Evolutionary conservation across 805 yeast genomes (phyloP).

Genomic region (Pichia insulana): DNA sequence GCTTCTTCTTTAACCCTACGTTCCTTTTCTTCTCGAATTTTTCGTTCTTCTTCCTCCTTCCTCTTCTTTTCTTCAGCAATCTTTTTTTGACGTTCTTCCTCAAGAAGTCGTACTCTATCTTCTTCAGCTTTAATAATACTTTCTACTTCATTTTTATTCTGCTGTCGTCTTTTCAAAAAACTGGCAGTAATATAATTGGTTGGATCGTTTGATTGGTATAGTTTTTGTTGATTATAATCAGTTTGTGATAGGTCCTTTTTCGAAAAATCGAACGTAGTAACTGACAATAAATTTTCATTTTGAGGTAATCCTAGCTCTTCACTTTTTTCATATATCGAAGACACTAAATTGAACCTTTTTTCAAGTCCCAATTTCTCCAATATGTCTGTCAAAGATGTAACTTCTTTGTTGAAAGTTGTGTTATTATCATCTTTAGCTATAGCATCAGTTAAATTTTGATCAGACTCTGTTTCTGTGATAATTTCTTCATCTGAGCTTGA

Average conservation of each 20-base stretch:
- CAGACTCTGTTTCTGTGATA: background rate
- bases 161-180: background rate
- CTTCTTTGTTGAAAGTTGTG: background rate
- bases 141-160: slow-evolving; percentile 2
- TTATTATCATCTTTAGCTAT: background rate
- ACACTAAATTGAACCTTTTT: slow-evolving; percentile 4
- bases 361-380: slow-evolving; percentile 1
- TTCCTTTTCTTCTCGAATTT: slow-evolving; percentile 15
- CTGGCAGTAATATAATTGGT: background rate
- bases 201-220: background rate
- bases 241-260: background rate
- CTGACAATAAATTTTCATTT: too few relatives aligned
- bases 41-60: slow-evolving; percentile 15
- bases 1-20: slow-evolving; percentile 13
- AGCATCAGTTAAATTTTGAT: background rate
- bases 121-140: slow-evolving; percentile 15
- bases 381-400: slow-evolving; percentile 6
- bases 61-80: slow-evolving; percentile 19
- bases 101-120: slow-evolving; percentile 12
- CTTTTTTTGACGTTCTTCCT: slow-evolving; percentile 15
- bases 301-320: too few relatives aligned
- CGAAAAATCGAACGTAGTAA: too few relatives aligned
- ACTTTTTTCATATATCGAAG: background rate
- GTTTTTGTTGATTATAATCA: background rate
- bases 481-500: slow-evolving; percentile 11